phyloP scores from a whole-genome alignment of 2,329 filamentous ascomycete genomes.

The Cryphonectria carpinicola region DNA sequence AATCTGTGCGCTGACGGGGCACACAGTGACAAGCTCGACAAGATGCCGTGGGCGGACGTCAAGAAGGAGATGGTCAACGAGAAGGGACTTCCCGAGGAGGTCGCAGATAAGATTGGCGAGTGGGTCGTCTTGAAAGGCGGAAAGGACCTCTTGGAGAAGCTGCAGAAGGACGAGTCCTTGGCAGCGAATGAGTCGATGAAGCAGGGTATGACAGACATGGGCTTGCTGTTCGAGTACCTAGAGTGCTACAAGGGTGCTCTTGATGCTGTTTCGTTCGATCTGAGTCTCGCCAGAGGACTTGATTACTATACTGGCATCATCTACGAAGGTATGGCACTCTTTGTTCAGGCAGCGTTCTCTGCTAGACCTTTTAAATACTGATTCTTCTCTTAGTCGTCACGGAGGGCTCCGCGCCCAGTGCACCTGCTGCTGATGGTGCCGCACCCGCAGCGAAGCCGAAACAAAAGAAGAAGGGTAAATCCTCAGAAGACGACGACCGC shows the following conservation, averaged over 20 bases:
- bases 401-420: constrained; percentile 39
- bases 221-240: constrained; percentile 79
- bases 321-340: constrained; percentile 33
- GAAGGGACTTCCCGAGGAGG: constrained; percentile 75
- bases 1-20: neutral
- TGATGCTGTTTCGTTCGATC: constrained; percentile 81
- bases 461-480: constrained; percentile 55
- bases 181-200: constrained; percentile 75
- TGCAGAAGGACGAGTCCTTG: constrained; percentile 70
- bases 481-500: constrained; percentile 63
- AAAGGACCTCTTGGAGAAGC: constrained; percentile 68
- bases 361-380: neutral
- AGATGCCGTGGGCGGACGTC: constrained; percentile 87
- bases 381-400: constrained; percentile 22
- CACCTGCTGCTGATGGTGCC: constrained; percentile 41
- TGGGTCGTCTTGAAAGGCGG: constrained; percentile 77
- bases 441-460: constrained; percentile 44
- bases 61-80: constrained; percentile 91
- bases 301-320: constrained; percentile 72
- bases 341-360: constrained; percentile 7
- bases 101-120: constrained; percentile 85
- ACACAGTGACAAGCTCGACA: constrained; percentile 81
- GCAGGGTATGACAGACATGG: constrained; percentile 80
- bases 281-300: constrained; percentile 84
- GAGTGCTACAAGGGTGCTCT: constrained; percentile 71